Base-by-base conservation (phyloP, 2,329 filamentous ascomycete species). In the Pezicula rhizophila region DNA sequence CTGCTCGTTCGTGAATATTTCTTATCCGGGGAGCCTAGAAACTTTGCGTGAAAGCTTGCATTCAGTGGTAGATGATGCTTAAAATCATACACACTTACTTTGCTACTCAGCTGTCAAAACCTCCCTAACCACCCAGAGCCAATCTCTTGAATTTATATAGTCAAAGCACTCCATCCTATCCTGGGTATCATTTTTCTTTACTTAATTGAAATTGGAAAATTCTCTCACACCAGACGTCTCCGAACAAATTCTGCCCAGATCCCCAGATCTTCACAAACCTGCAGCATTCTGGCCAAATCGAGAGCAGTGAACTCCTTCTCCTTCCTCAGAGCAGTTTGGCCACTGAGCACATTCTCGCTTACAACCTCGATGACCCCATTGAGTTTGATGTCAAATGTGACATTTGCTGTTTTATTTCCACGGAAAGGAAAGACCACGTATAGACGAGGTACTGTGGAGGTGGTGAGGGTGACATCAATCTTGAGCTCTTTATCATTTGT, bases 181-280 rank as follows among this genome's bases (percentile, higher is more conserved):
- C 28, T 10, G 28, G 28, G 28, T 31, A 31, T 31, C 28, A 31
- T 31, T 31, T 12, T 10, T 10, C 8, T 10, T 11, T 12, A 31
- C 8, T 31, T 10, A 31, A 12, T 7, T 12, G 28, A 31, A 31
- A 31, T 31, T 12, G 11, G 11, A 31, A 31, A 31, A 31, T 3
- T 10, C 10, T 12, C 6, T 38, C n/a, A 53, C 28, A 43, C 57
- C 47, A 66, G 55, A 49, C 60, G 56, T 53, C 52, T 51, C 46
- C 48, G 55, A 39, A 77, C 53, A 71, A 74, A 79, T 63, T 78
- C 75, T 8, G 68, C 65, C 73, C 75, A 79, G 23, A 77, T 63
- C 0, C 72, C 71, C 38, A 79, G 52, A 62, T 78, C 71, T 33
- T 70, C 74, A 49, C 64, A 68, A 4, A 73, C 54, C 45, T 75